Base-by-base conservation (phyloP, 2,329 filamentous ascomycete genomes). In the Fusarium sp. region DNA sequence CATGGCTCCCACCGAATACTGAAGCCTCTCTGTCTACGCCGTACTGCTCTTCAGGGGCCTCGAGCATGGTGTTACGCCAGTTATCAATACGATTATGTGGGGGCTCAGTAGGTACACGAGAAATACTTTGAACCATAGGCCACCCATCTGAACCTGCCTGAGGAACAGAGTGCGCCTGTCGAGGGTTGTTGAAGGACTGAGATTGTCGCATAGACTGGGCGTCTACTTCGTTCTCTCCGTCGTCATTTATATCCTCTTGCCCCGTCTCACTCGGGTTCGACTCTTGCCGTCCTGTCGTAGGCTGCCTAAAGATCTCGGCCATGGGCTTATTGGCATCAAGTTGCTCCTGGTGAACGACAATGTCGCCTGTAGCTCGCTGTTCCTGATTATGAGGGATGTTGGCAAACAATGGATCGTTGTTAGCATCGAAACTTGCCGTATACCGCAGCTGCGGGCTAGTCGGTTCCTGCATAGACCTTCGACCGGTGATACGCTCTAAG, bases 331-430 rank as follows among this genome's bases (percentile, higher is more conserved):
- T n/a, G 10, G 47, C 27, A 5, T 45, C 51, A 6, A 16, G 12
- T 8, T 25, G 41, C n/a, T 51, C 34, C 3, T 59, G 50, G 13
- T 73, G 60, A 3, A 72, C 43, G 2, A 72, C 20, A 2, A 74
- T 21, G 18, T 74, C 68, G 5, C 65, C 72, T 21, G 37, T 23
- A 18, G 46, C 48, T 21, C 57, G 62, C 27, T 53, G 25, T 4
- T 51, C 62, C 7, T 55, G 45, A 2, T 40, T 13, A 5, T 59
- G 64, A 16, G 69, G 62, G n/a, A 74, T 55, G 7, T 71, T 62
- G 2, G 66, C 53, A 51, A 67, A 74, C 27, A 74, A 32, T 1
- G 62, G 53, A 40, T 74, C 72, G 3, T 45, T 37, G 7, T 56
- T 63, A 23, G 67, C 67, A 37, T 69, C 58, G 37, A 69, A 72